Evolutionary conservation across 495 filamentous ascomycete species (phyloP).

Genomic region (Lophiotrema nucula): DNA sequence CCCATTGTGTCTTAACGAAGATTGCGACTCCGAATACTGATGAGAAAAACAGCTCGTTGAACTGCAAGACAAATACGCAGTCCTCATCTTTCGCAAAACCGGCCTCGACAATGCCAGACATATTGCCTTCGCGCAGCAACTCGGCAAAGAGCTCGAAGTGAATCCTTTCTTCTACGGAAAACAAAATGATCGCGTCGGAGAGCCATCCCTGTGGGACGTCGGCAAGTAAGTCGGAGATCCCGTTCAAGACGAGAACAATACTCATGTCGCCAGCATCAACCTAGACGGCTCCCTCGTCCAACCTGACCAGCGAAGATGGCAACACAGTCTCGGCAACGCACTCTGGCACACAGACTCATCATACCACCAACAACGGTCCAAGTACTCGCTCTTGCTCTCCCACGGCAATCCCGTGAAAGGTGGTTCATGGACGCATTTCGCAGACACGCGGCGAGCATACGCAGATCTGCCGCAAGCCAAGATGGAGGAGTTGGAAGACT

Average conservation of each 20-base stretch:
- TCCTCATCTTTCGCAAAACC: background rate
- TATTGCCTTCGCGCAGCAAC: background rate
- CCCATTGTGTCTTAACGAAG: too few relatives aligned
- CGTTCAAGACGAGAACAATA: too few relatives aligned
- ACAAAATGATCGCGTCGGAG: background rate
- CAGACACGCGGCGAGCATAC: background rate
- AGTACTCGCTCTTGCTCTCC: background rate
- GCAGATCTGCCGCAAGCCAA: background rate
- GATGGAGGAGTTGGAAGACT: background rate
- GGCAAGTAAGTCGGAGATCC: too few relatives aligned
- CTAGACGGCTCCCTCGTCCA: background rate
- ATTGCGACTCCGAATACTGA: background rate
- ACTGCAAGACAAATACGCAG: background rate
- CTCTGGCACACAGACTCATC: background rate
- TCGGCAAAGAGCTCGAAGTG: background rate
- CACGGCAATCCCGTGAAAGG: background rate
- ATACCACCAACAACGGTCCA: background rate
- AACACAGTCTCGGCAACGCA: background rate
- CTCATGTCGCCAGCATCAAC: too few relatives aligned
- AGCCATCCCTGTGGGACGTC: background rate
- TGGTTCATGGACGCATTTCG: background rate
- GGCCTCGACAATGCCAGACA: background rate
- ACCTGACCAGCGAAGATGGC: background rate
- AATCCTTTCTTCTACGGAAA: background rate
- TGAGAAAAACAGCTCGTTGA: background rate